Evolutionary conservation across 495 filamentous ascomycete genomes (phyloP).

Genomic region (Penicillium bialowiezense): DNA sequence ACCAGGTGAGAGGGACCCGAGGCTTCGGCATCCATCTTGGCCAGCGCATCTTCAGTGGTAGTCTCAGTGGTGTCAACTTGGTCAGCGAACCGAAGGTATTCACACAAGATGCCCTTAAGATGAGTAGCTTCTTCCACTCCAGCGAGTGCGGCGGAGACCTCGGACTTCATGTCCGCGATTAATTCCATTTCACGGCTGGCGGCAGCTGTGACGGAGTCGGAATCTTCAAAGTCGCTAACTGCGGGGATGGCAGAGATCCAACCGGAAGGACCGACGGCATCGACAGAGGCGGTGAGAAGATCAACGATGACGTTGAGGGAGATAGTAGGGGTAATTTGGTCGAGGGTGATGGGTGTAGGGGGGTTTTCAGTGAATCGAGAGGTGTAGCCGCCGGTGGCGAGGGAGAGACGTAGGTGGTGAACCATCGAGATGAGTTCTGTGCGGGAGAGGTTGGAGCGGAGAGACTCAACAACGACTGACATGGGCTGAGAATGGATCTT

Average conservation of each 20-base stretch:
- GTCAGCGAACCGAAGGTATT: conserved; percentile 65
- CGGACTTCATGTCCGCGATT: conserved; percentile 64
- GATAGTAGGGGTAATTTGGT: conserved; percentile 47
- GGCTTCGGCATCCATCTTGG: conserved; percentile 11
- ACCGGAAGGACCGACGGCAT: conserved; percentile 78
- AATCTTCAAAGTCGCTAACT: conserved; percentile 28
- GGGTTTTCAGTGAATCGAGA: conserved; percentile 44
- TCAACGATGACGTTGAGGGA: conserved; percentile 55
- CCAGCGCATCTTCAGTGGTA: conserved; percentile 4
- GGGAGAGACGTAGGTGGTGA: conserved; percentile 69
- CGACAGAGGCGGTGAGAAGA: conserved; percentile 72
- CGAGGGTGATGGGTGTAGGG: conserved; percentile 46
- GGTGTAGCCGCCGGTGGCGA: conserved; percentile 44
- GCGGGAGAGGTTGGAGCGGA: conserved; percentile 63
- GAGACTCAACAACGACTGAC: conserved; percentile 51
- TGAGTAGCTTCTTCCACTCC: conserved; percentile 72
- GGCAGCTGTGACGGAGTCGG: conserved; percentile 47
- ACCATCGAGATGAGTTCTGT: conserved; percentile 71
- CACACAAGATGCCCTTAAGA: conserved; percentile 63
- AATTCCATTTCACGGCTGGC: conserved; percentile 55
- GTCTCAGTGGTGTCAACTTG: conserved; percentile 27
- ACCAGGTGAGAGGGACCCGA: conserved; percentile 22
- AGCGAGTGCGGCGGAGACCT: conserved; percentile 72
- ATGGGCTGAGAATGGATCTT: conserved; percentile 65
- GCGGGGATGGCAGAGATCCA: conserved; percentile 62